Evolutionary conservation across 2,329 filamentous ascomycete genomes (phyloP).

Genomic region (Epichloe elymi): DNA sequence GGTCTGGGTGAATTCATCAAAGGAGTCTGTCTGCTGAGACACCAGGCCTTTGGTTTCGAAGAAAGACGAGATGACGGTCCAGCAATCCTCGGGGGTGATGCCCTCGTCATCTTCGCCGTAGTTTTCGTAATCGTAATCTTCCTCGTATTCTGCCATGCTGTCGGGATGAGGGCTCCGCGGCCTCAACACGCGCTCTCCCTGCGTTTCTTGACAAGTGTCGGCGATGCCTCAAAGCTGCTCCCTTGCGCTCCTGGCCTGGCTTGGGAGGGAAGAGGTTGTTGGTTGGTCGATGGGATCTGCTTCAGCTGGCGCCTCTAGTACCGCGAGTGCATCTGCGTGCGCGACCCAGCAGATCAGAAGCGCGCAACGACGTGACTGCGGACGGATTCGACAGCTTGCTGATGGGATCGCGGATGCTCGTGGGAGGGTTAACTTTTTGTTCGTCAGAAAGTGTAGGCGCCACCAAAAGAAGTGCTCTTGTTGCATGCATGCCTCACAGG

Average conservation of each 20-base stretch:
- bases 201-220: neutral
- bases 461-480: neutral
- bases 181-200: neutral
- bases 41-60: constrained; percentile 94
- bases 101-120: constrained; percentile 53
- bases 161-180: neutral
- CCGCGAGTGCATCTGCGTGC: constrained; percentile 20
- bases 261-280: neutral
- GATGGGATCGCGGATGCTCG: constrained; percentile 2
- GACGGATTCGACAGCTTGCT: neutral
- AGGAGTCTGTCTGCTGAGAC: constrained; percentile 95
- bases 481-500: neutral
- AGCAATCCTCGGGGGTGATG: constrained; percentile 93
- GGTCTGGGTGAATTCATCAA: constrained; percentile 89
- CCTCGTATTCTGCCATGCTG: constrained; percentile 43
- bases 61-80: constrained; percentile 94
- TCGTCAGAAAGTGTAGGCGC: constrained; percentile 1
- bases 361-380: neutral
- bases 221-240: neutral
- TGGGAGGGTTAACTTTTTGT: neutral
- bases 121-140: constrained; percentile 52
- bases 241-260: neutral
- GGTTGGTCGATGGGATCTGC: constrained; percentile 1
- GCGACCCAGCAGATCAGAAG: constrained; percentile 11
- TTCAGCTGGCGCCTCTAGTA: constrained; percentile 20